A percentile compares a stretch with the other conserved stretches of the same genome.
Evolutionary conservation across 2,329 filamentous ascomycete genomes (phyloP).

Genomic region (Simplicillium aogashimaense): DNA sequence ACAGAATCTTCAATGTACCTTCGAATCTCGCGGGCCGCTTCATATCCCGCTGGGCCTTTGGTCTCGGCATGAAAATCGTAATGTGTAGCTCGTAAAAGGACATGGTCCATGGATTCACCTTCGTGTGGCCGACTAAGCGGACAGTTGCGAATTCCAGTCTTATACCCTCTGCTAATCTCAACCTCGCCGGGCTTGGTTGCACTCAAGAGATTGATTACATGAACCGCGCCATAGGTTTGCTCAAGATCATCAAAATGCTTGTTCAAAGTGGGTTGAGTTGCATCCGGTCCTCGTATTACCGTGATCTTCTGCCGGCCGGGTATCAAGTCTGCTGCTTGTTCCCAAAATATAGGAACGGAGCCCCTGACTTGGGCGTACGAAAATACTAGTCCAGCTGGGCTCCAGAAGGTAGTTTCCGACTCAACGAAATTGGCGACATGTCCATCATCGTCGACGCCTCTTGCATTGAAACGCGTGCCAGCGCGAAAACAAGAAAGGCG

Average conservation of each 20-base stretch:
- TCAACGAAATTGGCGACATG: constrained; percentile 99
- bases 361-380: constrained; percentile 91
- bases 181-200: constrained; percentile 78
- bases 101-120: constrained; percentile 52
- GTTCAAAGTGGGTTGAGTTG: constrained; percentile 88
- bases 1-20: constrained; percentile 69
- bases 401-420: constrained; percentile 88
- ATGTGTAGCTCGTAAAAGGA: constrained; percentile 70
- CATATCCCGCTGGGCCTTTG: constrained; percentile 75
- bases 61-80: constrained; percentile 98
- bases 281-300: constrained; percentile 78
- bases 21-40: constrained; percentile 78
- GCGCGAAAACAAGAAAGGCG: constrained; percentile 83
- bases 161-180: constrained; percentile 72
- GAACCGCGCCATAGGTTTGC: constrained; percentile 77
- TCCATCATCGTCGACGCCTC: constrained; percentile 94
- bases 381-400: constrained; percentile 67
- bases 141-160: constrained; percentile 64
- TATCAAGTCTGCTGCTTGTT: constrained; percentile 78
- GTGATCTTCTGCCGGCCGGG: constrained; percentile 93
- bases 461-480: constrained; percentile 92
- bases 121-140: constrained; percentile 54
- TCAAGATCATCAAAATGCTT: constrained; percentile 89
- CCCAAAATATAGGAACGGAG: constrained; percentile 95
- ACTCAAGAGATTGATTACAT: constrained; percentile 91